Base-by-base conservation (phyloP, 331 rosid species). In the Erythrophleum ivorense region DNA sequence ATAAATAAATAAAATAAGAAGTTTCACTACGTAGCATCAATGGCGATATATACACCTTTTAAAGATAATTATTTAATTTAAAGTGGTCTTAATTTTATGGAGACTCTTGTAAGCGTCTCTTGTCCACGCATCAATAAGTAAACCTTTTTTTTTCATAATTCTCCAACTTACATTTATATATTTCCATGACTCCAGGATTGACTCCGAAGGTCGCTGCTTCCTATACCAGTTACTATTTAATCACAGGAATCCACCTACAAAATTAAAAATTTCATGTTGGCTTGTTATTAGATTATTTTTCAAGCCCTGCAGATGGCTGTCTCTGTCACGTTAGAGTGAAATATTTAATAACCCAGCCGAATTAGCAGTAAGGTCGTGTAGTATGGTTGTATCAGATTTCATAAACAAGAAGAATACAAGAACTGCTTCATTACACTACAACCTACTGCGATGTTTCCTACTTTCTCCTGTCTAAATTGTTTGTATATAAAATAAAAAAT, bases 391-490 rank as follows among this genome's bases (percentile, higher is more conserved):
- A 57, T 75, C 10, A 12, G 24, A 52, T 84, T 81, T 85, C 66
- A 41, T 33, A 38, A 38, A 43, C 49, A 81, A 49, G 64, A 82
- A 79, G 58, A 66, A 40, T 41, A 43, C 46, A 7, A 43, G 9
- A 43, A 43, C 46, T 43, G 65, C 43, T 48, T 36, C 55, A 48
- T 34, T 21, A 75, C 59, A 1, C n/a, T 29, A 59, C 53, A 73
- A 78, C 50, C 34, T 58, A 60, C 43, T 38, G 45, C 16, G 68
- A 78, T 72, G 80, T 49, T 65, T 9, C 41, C 29, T 33, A 6
- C 4, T 55, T 46, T 83, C 75, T 81, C 85, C 80, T 84, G 84
- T 78, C 60, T 78, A 81, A 68, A 77, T 52, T 45, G 24, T 69
- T 18, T 60, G 7, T 68, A 62, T 69, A 64, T 13, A 76, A 60